Conservation (phyloP, 495 filamentous ascomycete genomes). For the Aspergillus mulundensis region DNA sequence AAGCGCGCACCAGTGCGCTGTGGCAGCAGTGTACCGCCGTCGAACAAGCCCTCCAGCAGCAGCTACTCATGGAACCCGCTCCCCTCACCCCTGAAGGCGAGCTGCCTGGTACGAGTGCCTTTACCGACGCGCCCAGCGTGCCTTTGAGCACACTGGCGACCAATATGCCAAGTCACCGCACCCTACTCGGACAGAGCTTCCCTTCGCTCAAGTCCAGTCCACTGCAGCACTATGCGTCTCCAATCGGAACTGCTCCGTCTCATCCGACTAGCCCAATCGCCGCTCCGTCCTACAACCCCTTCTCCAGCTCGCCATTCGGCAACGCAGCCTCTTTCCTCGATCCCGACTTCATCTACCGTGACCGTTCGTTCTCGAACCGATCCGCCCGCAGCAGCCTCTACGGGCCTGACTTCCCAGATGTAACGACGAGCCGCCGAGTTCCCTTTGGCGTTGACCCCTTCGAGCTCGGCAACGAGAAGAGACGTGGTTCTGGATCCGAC, state of each 20-base stretch:
- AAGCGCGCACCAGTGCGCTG: conserved; percentile 41
- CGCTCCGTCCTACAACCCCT: conserved; percentile 33
- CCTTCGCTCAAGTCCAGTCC: conserved; percentile 39
- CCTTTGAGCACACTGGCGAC: conserved; percentile 27
- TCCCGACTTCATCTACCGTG: conserved; percentile 32
- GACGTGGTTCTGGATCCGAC: conserved; percentile 33
- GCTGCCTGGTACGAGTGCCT: conserved; percentile 44
- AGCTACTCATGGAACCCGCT: conserved; percentile 42
- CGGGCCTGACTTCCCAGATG: conserved; percentile 38
- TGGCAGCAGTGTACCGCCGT: conserved; percentile 47
- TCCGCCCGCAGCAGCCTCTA: conserved; percentile 42
- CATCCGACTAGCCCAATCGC: conserved; percentile 40
- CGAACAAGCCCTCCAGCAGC: conserved; percentile 46
- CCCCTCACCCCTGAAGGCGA: conserved; percentile 48
- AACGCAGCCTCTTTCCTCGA: conserved; percentile 33
- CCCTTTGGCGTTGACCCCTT: conserved; percentile 35
- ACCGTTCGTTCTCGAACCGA: conserved; percentile 47
- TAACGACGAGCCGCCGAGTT: conserved; percentile 23
- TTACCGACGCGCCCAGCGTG: conserved; percentile 27
- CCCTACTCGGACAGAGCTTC: conserved; percentile 40
- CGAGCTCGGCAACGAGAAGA: conserved; percentile 31
- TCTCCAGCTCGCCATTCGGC: conserved; percentile 34
- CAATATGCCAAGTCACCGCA: conserved; percentile 30
- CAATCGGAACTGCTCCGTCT: conserved; percentile 31
- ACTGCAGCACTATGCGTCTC: conserved; percentile 37